Evolutionary conservation across 768 basidiomycete genomes (phyloP), one percentile per base, ranked within the genome.

Genomic region (Lentinula sp.): DNA sequence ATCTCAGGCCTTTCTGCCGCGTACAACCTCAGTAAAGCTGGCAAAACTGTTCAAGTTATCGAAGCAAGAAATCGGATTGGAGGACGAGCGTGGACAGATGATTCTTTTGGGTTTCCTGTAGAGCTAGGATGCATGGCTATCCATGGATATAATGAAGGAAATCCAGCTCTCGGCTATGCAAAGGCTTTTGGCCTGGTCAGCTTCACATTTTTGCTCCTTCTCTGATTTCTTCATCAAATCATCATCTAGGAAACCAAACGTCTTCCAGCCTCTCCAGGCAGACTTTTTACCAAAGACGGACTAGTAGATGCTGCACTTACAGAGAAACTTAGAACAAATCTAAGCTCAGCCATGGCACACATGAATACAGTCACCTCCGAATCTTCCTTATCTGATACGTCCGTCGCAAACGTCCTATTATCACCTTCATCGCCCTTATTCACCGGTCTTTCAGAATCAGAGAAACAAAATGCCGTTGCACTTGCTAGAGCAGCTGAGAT

Each of bases 41-140:
- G 51, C 5, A 55, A 61, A 48, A 15, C 16, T 28, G 53, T 61
- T 3, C 60, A 54, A 43, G 51, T 53, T 32, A 23, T 61, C 18
- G 51, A 61, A 46, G 60, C 60, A 9, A 52, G 60, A 18, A 50
- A 61, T 35, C 18, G 60, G 23, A 55, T 55, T 55, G 60, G 60
- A 5, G 60, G 60, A 42, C 15, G 60, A 45, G 60, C 60, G 9
- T 61, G 39, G 23, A 61, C 60, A 7, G 50, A 52, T 40, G 9
- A 13, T 54, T 55, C 51, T 16, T 49, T 61, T n/a, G 60, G 60
- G 5, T 55, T 61, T 28, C 60, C 60, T 11, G 60, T 61, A 5
- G 60, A 61, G 37, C 40, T 61, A 1, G 60, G 60, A 23, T 61
- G 60, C 21, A 61, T 61, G 60, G 60, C 60, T 10, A 61, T 61